Conservation (phyloP, 768 basidiomycete genomes). For the Pulveroboletus sp. region DNA sequence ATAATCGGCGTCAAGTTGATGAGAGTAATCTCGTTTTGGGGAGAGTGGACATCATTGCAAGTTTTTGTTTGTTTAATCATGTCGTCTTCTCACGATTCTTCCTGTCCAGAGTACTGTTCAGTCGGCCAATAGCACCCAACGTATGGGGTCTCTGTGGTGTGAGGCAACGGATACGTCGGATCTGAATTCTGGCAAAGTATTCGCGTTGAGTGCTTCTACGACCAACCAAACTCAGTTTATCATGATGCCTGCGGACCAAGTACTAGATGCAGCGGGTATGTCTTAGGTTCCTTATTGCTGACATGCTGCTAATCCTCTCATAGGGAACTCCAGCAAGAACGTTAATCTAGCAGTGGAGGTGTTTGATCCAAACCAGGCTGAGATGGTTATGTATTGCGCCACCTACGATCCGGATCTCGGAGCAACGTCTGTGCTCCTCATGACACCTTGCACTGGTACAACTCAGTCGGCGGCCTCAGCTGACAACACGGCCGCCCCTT, state of each 20-base stretch:
- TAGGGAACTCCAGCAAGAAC: constrained; percentile 15
- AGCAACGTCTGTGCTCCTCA: constrained; percentile 44
- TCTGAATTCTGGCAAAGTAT: constrained; percentile 25
- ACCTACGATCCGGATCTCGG: constrained; percentile 55
- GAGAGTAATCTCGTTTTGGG: constrained; percentile 34
- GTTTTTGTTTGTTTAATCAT: constrained; percentile 14
- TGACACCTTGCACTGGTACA: constrained; percentile 44
- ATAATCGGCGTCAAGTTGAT: constrained; percentile 9
- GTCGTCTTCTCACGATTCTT: neutral
- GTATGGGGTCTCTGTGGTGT: constrained; percentile 17
- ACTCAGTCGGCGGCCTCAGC: neutral
- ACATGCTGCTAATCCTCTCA: constrained; percentile 2
- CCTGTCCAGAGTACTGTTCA: constrained; percentile 5
- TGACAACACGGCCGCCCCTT: constrained; percentile 7
- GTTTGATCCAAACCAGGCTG: constrained; percentile 34
- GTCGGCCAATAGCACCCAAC: constrained; percentile 3
- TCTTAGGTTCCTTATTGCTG: neutral
- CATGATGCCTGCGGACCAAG: constrained; percentile 29
- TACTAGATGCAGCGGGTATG: constrained; percentile 11
- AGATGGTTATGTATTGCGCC: constrained; percentile 47
- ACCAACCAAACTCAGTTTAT: constrained; percentile 42
- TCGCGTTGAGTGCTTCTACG: constrained; percentile 47
- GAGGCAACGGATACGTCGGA: constrained; percentile 14
- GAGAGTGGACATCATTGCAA: constrained; percentile 45
- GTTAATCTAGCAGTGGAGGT: constrained; percentile 45